phyloP scores from a whole-genome alignment of 805 yeast genomes.

The Metschnikowia aberdeeniae region DNA sequence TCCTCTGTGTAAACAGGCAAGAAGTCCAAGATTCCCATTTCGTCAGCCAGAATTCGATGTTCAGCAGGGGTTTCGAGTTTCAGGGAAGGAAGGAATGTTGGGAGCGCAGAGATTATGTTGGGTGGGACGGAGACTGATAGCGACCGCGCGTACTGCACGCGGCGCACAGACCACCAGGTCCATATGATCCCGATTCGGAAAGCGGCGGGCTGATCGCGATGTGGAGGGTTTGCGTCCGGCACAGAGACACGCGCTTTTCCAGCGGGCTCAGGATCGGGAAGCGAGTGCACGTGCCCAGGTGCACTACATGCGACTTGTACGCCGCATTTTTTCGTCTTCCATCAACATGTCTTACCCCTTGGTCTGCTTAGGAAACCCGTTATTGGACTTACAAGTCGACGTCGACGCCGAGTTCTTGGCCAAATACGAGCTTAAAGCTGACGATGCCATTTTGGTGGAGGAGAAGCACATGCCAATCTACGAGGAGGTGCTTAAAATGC shows the following conservation, averaged over 20 bases:
- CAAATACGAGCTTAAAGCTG: constrained; percentile 80
- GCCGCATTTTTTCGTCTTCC: constrained; percentile 1
- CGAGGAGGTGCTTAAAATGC: constrained; percentile 64
- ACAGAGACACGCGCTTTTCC: no score
- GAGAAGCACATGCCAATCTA: constrained; percentile 82
- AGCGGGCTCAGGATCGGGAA: no score
- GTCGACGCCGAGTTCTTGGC: constrained; percentile 64
- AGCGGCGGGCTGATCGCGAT: no score
- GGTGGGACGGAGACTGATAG: no score
- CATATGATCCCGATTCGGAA: no score
- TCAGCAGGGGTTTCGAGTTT: no score
- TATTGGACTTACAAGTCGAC: constrained; percentile 80
- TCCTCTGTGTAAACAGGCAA: constrained; percentile 34
- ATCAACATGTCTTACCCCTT: constrained; percentile 56
- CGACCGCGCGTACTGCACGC: no score
- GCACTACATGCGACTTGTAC: not conserved
- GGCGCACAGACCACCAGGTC: no score
- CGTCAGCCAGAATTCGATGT: no score
- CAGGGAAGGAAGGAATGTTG: no score
- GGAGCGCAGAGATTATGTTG: no score
- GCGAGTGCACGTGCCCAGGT: not conserved
- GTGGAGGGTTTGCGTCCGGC: no score
- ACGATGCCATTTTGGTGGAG: constrained; percentile 89
- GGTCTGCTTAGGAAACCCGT: constrained; percentile 89
- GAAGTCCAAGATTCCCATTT: not conserved